These are phyloP conservation scores for Fomitopsis schrenkii DNA, from an alignment of 1,284 basidiomycete species.

Conservation along the genomic window DNA sequence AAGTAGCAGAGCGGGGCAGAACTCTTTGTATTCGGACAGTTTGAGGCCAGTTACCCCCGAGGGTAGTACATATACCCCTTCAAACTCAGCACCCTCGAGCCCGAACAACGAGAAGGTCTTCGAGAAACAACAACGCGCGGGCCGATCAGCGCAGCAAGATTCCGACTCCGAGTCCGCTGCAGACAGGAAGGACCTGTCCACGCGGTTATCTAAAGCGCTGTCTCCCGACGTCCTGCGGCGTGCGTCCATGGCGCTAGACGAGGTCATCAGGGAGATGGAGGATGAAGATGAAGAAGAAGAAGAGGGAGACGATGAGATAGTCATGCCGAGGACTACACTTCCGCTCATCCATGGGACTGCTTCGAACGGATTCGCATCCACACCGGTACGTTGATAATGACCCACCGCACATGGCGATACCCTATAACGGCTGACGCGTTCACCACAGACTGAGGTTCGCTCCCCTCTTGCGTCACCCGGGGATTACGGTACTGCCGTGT, in stretches of 20 bases:
- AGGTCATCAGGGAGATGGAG: constrained; percentile 66
- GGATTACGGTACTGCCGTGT: constrained; percentile 57
- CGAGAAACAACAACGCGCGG: constrained; percentile 16
- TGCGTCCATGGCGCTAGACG: constrained; percentile 67
- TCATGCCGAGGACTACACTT: constrained; percentile 63
- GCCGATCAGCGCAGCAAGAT: constrained; percentile 24
- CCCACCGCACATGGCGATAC: neutral
- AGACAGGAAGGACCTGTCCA: constrained; percentile 9
- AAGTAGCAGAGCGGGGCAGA: constrained; percentile 31
- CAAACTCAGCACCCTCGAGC: constrained; percentile 42
- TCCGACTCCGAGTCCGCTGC: constrained; percentile 15
- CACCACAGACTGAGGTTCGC: constrained; percentile 11
- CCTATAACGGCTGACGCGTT: neutral
- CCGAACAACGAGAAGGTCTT: constrained; percentile 36
- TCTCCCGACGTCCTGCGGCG: constrained; percentile 51
- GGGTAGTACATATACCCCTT: constrained; percentile 28
- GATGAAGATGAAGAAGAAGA: constrained; percentile 48
- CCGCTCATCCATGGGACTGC: constrained; percentile 27
- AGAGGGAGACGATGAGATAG: constrained; percentile 57
- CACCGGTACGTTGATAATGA: constrained; percentile 6
- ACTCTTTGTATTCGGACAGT: constrained; percentile 41
- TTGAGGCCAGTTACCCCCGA: constrained; percentile 53
- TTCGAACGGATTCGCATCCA: constrained; percentile 7
- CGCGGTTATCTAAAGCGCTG: constrained; percentile 43
- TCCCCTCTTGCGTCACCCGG: constrained; percentile 19